phyloP scores from a whole-genome alignment of 495 filamentous ascomycete genomes.

The Aspergillus nanangensis region DNA sequence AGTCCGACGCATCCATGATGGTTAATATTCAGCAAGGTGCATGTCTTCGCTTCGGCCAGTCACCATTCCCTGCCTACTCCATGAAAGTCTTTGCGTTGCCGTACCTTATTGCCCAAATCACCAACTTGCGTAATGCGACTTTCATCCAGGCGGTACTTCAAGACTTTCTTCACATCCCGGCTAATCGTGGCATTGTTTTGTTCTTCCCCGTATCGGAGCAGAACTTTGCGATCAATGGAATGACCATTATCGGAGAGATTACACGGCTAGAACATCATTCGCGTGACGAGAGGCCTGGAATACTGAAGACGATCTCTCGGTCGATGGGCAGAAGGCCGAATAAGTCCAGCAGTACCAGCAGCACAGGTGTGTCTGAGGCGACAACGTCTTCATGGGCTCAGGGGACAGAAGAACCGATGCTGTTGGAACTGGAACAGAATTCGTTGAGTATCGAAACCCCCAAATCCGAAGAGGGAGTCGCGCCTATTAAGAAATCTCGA shows the following conservation, averaged over 20 bases:
- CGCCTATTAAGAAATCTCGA: slow-evolving; percentile 10
- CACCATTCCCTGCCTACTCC: slow-evolving; percentile 74
- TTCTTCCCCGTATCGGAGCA: slow-evolving; percentile 68
- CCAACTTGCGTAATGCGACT: slow-evolving; percentile 78
- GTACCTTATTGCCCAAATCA: slow-evolving; percentile 62
- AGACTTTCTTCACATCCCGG: slow-evolving; percentile 58
- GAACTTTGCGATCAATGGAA: slow-evolving; percentile 64
- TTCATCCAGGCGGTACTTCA: slow-evolving; percentile 67
- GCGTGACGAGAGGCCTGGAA: slow-evolving; percentile 25
- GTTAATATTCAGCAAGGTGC: slow-evolving; percentile 69
- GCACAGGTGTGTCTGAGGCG: slow-evolving; percentile 20
- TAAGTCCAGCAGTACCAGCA: slow-evolving; percentile 25
- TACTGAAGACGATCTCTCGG: slow-evolving; percentile 32
- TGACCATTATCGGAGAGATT: slow-evolving; percentile 64
- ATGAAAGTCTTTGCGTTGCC: slow-evolving; percentile 73
- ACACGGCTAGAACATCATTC: slow-evolving; percentile 49
- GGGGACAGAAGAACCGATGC: not conserved
- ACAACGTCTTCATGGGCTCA: slow-evolving; percentile 16
- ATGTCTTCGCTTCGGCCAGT: slow-evolving; percentile 69
- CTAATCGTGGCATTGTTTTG: slow-evolving; percentile 62
- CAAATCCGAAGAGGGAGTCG: too few species aligned
- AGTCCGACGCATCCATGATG: slow-evolving; percentile 65
- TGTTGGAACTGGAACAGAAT: not conserved
- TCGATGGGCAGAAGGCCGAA: slow-evolving; percentile 34
- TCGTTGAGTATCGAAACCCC: slow-evolving; percentile 2